Evolutionary conservation across 2,329 filamentous ascomycete species (phyloP), one percentile per base, ranked within the genome.

Genomic region (Arthroderma sp.): DNA sequence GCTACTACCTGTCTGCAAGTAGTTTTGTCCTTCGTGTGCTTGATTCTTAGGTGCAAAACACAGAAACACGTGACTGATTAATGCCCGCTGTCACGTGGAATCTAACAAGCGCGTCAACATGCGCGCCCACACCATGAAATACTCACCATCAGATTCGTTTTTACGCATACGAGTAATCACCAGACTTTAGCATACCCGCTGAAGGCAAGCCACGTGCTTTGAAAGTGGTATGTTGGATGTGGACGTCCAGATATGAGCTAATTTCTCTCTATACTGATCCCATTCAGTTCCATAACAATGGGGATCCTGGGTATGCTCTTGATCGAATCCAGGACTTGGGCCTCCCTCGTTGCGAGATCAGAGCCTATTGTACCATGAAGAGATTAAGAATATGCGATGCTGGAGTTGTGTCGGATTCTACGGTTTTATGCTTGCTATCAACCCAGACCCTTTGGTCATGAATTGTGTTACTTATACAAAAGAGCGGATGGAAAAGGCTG

Each of bases 361-460:
- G 42, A 22, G 46, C 46, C 6, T 48, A 48, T 29, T 48, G 46
- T 40, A 30, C 36, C 28, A 39, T 48, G 10, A 48, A 48, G 43
- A 31, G 10, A 22, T 48, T 27, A 15, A 38, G 38, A 40, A 48
- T 48, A 40, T 48, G 46, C 29, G 43, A 48, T 37, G 9, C 34
- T 27, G 43, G 43, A 9, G 5, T 11, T 46, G 47, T 48, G 9
- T 36, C 42, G 7, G 7, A 44, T 44, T 44, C 27, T 44, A 44
- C 33, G 42, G 42, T 3, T 44, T 15, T 32, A 29, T 22, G 2
- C 4, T 32, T 27, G 10, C 34, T 32, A 3, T 44, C 4, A 29
- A 43, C 27, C 32, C 41, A 8, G 32, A n/a, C n/a, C n/a, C n/a
- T n/a, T n/a, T n/a, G n/a, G n/a, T n/a, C n/a, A 40, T 48, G 43